Evolutionary conservation across 1,284 basidiomycete species (phyloP), one percentile per base, ranked within the genome.

Genomic region (Ganoderma boninense): DNA sequence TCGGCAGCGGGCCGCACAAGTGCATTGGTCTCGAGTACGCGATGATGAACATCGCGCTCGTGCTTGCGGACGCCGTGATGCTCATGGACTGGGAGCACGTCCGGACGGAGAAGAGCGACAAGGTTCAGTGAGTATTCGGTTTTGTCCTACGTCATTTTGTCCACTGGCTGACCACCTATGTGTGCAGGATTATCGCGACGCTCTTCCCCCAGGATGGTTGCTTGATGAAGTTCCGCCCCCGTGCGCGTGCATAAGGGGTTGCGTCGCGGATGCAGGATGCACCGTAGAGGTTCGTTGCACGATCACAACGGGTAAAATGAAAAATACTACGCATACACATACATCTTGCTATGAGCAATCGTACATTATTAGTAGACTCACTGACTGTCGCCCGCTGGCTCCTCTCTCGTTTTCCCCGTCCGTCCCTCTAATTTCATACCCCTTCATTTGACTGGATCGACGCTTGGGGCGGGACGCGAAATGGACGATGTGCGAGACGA

Each of bases 11-110:
- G 11, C 96, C 97, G 65, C 96, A 97, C 84, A 92, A 91, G 79
- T 98, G 97, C 83, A 97, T 98, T 73, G 97, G 96, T 49, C 80
- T 95, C 69, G 95, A 98, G 82, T 99, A 99, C 80, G 96, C 97
- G 54, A 89, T 89, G 76, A 93, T 97, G 91, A 97, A 98, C 82
- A 95, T 99, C 67, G 93, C 90, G 1, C 87, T 97, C 29, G 92
- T 94, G 4, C 86, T 99, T 38, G 96, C 94, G 8, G 92, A 91
- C n/a, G 97, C 97, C 0, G 89, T 89, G 63, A 88, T 92, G 62
- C 84, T 93, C 79, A 90, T 97, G 86, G 87, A 98, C 81, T 98
- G 94, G 90, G 90, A 97, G 75, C 97, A 99, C 81, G 89, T 94
- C 73, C 71, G 89, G 40, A 99, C 98, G 2, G 87, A 90, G 1